Evolutionary conservation across 495 filamentous ascomycete species (phyloP), one percentile per base, ranked within the genome.

Genomic region (Penicillium coprophilum): DNA sequence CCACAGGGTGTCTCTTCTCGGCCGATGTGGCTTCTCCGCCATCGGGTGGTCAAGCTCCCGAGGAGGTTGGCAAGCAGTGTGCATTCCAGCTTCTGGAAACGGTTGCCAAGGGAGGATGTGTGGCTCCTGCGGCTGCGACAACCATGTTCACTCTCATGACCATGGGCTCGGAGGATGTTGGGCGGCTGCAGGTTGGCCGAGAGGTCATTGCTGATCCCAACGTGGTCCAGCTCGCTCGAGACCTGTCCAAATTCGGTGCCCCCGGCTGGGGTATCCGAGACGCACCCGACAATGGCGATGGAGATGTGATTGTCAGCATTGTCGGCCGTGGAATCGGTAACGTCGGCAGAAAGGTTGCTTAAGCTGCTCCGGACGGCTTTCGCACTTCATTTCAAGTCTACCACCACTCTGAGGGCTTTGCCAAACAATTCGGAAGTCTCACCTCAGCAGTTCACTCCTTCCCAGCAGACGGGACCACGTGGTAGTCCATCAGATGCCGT

Each of bases 241-340:
- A 97, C 66, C 61, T 97, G 59, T 86, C 86, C 65, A 84, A 78
- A 34, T 96, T 97, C 65, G 92, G 93, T 40, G 86, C 85, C 13
- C 88, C 86, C 45, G 89, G 86, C 36, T 96, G 96, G 88, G 95
- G 91, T 43, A 74, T 97, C 57, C 78, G 94, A 58, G 89, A 94
- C 63, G 82, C 77, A 23, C 58, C 79, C 10, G 89, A 86, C 12
- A 85, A 87, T 52, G 83, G 80, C 36, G 77, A 77, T 19, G 82
- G 74, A 7, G 89, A 93, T 69, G 77, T 97, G 40, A 83, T 97
- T 34, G 81, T 97, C 48, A 96, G 91, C 56, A 85, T 99, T 28
- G 94, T 97, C 60, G 95, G 95, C 27, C 87, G 83, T 64, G 95
- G 95, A 20, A 90, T 99, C 44, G 95, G 95, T 6, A 99, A 99